phyloP scores from a whole-genome alignment of 1,284 basidiomycete species.

The Irpex sp. region DNA sequence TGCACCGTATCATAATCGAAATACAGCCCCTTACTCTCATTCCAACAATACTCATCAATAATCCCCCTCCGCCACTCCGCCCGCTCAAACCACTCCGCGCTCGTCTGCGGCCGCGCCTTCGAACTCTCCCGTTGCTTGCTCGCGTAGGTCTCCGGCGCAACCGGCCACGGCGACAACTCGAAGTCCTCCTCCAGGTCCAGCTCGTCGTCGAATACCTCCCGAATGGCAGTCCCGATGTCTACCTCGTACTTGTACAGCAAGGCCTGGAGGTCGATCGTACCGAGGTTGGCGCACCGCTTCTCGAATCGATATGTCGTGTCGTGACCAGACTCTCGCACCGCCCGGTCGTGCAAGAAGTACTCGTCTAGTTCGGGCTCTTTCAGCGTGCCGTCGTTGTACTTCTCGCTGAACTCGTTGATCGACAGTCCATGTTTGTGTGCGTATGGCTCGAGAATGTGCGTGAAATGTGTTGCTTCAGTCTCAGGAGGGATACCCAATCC shows the following conservation, averaged over 20 bases:
- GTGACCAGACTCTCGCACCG: constrained; percentile 93
- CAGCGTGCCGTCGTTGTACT: constrained; percentile 85
- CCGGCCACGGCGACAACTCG: constrained; percentile 86
- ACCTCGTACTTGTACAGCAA: constrained; percentile 92
- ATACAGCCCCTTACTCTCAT: constrained; percentile 92
- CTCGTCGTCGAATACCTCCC: constrained; percentile 90
- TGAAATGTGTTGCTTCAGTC: constrained; percentile 98
- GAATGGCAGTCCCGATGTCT: constrained; percentile 91
- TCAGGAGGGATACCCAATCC: constrained; percentile 97
- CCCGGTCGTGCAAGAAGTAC: constrained; percentile 96
- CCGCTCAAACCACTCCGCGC: constrained; percentile 88
- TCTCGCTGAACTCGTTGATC: constrained; percentile 96
- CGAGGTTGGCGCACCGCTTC: constrained; percentile 93
- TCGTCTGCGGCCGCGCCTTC: constrained; percentile 59
- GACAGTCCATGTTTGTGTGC: constrained; percentile 91
- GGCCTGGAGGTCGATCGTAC: constrained; percentile 94
- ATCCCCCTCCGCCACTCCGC: constrained; percentile 78
- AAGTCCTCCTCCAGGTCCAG: constrained; percentile 93
- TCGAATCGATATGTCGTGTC: constrained; percentile 98
- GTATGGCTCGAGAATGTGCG: constrained; percentile 93
- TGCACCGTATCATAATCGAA: constrained; percentile 95
- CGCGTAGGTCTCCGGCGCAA: constrained; percentile 75
- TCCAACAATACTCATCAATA: constrained; percentile 96
- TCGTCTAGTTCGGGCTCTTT: constrained; percentile 91
- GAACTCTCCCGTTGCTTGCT: constrained; percentile 61